Evolutionary conservation across 371 early-diverging fungal species (phyloP).

Genomic region (Haplosporangium sp.): DNA sequence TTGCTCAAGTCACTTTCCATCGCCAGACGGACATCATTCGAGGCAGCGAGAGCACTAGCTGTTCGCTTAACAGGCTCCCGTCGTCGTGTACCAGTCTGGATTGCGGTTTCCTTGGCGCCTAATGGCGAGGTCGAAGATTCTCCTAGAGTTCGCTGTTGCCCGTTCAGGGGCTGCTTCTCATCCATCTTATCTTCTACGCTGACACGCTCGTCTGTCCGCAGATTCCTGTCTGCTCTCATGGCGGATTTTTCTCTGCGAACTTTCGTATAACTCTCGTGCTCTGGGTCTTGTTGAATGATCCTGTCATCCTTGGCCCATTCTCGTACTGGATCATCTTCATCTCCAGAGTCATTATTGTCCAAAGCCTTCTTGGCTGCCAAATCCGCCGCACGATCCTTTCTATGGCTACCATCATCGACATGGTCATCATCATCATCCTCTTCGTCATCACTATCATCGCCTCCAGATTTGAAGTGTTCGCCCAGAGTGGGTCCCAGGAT

Average conservation of each 20-base stretch:
- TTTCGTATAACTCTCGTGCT: background rate
- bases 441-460: conserved; percentile 45
- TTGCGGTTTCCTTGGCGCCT: background rate
- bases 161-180: conserved; percentile 2
- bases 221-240: background rate
- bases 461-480: conserved; percentile 36
- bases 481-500: conserved; percentile 42
- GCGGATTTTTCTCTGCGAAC: background rate
- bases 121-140: background rate
- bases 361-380: conserved; percentile 20
- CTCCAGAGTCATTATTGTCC: conserved; percentile 17
- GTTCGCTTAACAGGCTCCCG: conserved; percentile 36
- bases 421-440: conserved; percentile 32
- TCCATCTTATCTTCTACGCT: conserved; percentile 15
- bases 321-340: conserved; percentile 21
- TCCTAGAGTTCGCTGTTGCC: background rate
- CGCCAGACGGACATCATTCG: conserved; percentile 29
- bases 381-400: background rate
- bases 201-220: conserved; percentile 28
- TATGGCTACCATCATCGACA: background rate
- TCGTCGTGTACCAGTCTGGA: background rate
- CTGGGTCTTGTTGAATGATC: conserved; percentile 12
- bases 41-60: conserved; percentile 41
- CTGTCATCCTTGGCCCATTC: conserved; percentile 9
- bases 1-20: conserved; percentile 54